Conservation (phyloP, 352 stramenopile species). For the Pythium rhizo-oryzae region DNA sequence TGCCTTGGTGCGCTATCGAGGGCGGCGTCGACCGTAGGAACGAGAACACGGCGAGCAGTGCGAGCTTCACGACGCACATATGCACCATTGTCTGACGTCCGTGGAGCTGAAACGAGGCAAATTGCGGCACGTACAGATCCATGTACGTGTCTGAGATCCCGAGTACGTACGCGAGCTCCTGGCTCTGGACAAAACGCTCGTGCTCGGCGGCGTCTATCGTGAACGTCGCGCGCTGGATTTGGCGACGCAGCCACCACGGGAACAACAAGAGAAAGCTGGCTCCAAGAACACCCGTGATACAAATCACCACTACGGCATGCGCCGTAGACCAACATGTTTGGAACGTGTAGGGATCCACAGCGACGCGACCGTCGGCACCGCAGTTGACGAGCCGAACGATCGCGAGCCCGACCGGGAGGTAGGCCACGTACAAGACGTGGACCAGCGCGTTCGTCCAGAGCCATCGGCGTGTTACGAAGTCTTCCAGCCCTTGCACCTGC, state of each 20-base stretch:
- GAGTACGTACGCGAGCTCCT: slow-evolving; percentile 61
- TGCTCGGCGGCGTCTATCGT: slow-evolving; percentile 38
- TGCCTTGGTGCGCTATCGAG: slow-evolving; percentile 42
- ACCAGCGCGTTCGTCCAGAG: slow-evolving; percentile 53
- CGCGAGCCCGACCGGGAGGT: slow-evolving; percentile 59
- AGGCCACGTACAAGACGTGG: slow-evolving; percentile 49
- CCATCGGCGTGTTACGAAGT: slow-evolving; percentile 34
- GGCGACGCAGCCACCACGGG: slow-evolving; percentile 38
- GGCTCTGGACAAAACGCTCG: slow-evolving; percentile 50
- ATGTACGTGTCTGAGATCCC: slow-evolving; percentile 59
- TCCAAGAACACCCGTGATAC: slow-evolving; percentile 40
- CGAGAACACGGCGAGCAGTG: slow-evolving; percentile 53
- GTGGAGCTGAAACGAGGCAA: slow-evolving; percentile 47
- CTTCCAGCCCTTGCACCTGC: slow-evolving; percentile 25
- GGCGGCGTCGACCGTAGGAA: slow-evolving; percentile 48
- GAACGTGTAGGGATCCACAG: slow-evolving; percentile 48
- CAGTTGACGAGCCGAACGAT: slow-evolving; percentile 69
- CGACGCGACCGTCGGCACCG: slow-evolving; percentile 37
- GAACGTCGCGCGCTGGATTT: slow-evolving; percentile 39
- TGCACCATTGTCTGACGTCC: slow-evolving; percentile 39
- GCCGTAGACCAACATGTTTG: slow-evolving; percentile 32
- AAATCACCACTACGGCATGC: slow-evolving; percentile 34
- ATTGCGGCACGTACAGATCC: slow-evolving; percentile 57
- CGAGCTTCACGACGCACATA: slow-evolving; percentile 50
- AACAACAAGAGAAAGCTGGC: slow-evolving; percentile 52